These are phyloP conservation scores for Hypocrella siamensis DNA, from an alignment of 2,329 filamentous ascomycete genomes.

Conservation along the genomic window DNA sequence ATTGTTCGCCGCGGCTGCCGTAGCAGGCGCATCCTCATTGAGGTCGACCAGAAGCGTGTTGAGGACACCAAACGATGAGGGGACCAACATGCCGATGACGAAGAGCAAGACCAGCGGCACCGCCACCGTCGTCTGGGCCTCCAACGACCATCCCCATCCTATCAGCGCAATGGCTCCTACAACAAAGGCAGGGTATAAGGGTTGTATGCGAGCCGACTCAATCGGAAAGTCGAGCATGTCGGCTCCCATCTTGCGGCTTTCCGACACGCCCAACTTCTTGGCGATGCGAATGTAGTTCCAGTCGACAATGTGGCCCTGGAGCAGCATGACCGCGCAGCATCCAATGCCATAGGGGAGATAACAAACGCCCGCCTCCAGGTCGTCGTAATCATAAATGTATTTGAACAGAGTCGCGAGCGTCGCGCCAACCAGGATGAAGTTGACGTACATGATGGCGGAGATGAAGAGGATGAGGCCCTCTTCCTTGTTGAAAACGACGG, in stretches of 20 bases:
- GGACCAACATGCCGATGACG: conserved; percentile 39
- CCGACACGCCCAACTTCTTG: conserved; percentile 39
- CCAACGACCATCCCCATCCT: conserved; percentile 41
- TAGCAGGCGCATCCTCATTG: conserved; percentile 43
- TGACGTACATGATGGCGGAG: conserved; percentile 37
- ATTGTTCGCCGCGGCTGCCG: conserved; percentile 48
- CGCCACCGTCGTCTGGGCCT: conserved; percentile 33
- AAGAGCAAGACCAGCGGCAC: conserved; percentile 40
- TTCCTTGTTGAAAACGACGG: conserved; percentile 40
- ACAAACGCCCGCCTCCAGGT: conserved; percentile 36
- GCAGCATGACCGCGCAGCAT: conserved; percentile 29
- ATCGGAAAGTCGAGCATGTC: conserved; percentile 37
- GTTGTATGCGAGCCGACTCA: conserved; percentile 36
- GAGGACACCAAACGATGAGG: conserved; percentile 47
- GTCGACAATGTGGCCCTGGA: conserved; percentile 42
- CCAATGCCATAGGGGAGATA: conserved; percentile 38
- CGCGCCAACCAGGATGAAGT: conserved; percentile 37
- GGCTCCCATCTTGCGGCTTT: conserved; percentile 41
- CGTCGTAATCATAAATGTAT: conserved; percentile 32
- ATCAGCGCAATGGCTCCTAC: conserved; percentile 37
- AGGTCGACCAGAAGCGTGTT: conserved; percentile 49
- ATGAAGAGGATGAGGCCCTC: conserved; percentile 36
- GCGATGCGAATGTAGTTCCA: conserved; percentile 61
- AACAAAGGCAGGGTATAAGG: conserved; percentile 36
- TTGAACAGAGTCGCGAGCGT: conserved; percentile 36